Conservation (phyloP, 83 land plant species). For the Larix sibirica region DNA sequence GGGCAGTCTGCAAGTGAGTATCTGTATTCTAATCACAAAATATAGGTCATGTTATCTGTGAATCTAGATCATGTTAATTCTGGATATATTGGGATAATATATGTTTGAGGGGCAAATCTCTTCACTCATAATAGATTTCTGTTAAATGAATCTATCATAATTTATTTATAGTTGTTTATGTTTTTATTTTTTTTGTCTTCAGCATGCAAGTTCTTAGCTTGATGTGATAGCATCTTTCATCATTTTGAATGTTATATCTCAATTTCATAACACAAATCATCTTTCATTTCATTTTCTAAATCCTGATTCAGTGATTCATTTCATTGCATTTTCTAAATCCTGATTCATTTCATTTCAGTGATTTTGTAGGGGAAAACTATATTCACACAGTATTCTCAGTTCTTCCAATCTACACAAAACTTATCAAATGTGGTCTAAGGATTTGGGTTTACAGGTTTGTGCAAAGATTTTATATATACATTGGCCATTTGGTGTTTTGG, state of each 20-base stretch:
- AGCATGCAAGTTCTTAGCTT: background rate
- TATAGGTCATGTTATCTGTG: too few relatives aligned
- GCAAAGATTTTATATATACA: background rate
- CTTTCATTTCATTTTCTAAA: background rate
- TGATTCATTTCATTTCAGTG: constrained; percentile 20
- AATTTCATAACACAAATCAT: too few relatives aligned
- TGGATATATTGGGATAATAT: too few relatives aligned
- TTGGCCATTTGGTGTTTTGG: background rate
- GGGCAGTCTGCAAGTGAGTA: constrained; percentile 52
- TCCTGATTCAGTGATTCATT: background rate
- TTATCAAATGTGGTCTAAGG: constrained; percentile 51
- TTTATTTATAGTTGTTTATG: too few relatives aligned
- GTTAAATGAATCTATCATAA: too few relatives aligned
- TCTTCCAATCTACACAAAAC: constrained; percentile 54
- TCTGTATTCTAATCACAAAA: too few relatives aligned
- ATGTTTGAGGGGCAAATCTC: too few relatives aligned
- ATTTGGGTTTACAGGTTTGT: constrained; percentile 68
- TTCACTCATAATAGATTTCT: too few relatives aligned
- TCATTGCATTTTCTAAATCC: background rate
- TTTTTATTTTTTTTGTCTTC: too few relatives aligned
- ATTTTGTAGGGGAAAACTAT: constrained; percentile 30
- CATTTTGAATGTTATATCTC: too few relatives aligned
- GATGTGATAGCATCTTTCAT: too few relatives aligned
- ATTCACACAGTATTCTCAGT: constrained; percentile 36
- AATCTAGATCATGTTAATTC: too few relatives aligned